Base-by-base conservation (phyloP, 2,329 filamentous ascomycete species). In the Alternaria solani region DNA sequence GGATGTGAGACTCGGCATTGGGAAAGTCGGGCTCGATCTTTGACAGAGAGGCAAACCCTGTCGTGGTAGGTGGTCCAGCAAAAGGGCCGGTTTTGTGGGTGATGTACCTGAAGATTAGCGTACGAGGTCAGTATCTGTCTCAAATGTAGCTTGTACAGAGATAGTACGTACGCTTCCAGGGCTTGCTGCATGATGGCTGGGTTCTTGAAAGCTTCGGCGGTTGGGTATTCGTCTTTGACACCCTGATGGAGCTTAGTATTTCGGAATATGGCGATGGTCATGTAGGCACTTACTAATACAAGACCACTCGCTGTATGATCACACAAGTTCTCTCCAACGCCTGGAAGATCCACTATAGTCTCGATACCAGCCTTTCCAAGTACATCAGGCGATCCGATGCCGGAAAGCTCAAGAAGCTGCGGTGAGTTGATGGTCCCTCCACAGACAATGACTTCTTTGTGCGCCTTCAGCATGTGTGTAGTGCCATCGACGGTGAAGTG, bases 401-500 rank as follows among this genome's bases (percentile, higher is more conserved):
- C 75, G 32, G 75, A 77, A 2, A 77, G 62, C 54, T 77, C 75
- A 7, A 76, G 61, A 8, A 77, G 68, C 30, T 75, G 69, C 4
- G 75, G 74, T 4, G 73, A 74, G 38, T 71, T 70, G 32, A 78
- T 47, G 1, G 60, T 53, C 2, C 74, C 75, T 9, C 67, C 71
- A 34, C 65, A 71, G 9, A 76, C 51, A 26, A 77, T 71, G 8
- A 77, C 73, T 34, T 77, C 73, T 53, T 62, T 70, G n/a, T 67
- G 71, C n/a, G 56, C 72, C 14, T 67, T 68, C 14, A 74, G 63
- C 18, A 44, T 66, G 44, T 73, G 49, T 4, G 75, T 69, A 7
- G 75, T 62, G 3, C 80, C 81, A 6, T 74, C 70, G 28, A 77
- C 70, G 8, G 65, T 75, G 64, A 86, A 83, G 5, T 67, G 60